Base-by-base conservation (phyloP, 331 rosid species). In the Arachis monticola region DNA sequence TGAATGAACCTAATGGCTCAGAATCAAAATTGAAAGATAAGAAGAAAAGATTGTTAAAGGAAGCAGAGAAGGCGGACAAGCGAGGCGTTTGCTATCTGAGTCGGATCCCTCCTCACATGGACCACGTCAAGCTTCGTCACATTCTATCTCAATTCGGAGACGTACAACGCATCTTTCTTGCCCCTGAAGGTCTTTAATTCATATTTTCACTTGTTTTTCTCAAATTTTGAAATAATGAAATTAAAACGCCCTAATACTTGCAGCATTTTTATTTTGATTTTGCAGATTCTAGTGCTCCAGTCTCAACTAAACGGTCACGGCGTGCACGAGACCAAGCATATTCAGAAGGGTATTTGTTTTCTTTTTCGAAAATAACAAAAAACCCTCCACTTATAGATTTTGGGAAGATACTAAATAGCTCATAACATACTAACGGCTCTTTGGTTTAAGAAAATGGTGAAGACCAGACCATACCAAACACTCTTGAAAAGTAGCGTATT, bases 51-150 rank as follows among this genome's bases (percentile, higher is more conserved):
- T 60, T 81, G 12, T 70, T 77, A 64, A 85, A 70, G 74, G 89
- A 85, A 42, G 77, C 88, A 5, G 86, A 83, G 22, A 74, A 77
- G 80, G 90, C 87, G 10, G 7, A 72, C 1, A 84, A 58, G 74
- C 93, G 89, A 1, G 99, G 99, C 2, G 85, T 94, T 47, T 92
- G 96, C 78, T 92, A 90, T 67, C 30, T 94, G 88, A 91, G 97
- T 71, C 89, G 96, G 5, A 87, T 94, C 63, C 97, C 99, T 1
- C 99, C 93, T n/a, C 95, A 82, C 61, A 94, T 92, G 97, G 92
- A 92, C 79, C 96, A 80, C 11, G 61, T 84, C 58, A 85, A 81
- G 65, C 91, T 94, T 78, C 92, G 92, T 5, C 91, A 83, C 57
- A 77, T 88, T 77, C 90, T 92, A 64, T 88, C 97, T 1, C 96